Conservation (phyloP, 2,329 filamentous ascomycete species). For the Biscogniauxia marginata region DNA sequence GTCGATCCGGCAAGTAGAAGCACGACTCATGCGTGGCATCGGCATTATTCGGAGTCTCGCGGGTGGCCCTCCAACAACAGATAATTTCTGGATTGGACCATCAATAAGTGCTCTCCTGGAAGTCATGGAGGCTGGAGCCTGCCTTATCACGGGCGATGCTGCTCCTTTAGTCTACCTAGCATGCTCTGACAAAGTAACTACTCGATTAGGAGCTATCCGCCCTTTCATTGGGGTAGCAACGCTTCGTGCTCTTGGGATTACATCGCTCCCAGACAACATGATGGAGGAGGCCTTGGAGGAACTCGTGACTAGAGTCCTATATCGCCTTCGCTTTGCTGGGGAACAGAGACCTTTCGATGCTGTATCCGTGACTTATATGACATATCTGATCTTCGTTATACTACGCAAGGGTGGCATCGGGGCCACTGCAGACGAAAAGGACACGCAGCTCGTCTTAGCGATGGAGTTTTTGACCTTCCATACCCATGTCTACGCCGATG, state of each 20-base stretch:
- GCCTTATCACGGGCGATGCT: constrained; percentile 75
- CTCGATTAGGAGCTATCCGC: constrained; percentile 71
- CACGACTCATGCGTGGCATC: constrained; percentile 75
- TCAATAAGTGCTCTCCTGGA: constrained; percentile 72
- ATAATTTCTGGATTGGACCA: constrained; percentile 81
- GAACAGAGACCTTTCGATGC: constrained; percentile 94
- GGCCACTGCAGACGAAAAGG: constrained; percentile 70
- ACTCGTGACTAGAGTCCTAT: constrained; percentile 83
- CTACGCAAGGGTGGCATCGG: constrained; percentile 78
- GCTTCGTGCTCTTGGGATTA: constrained; percentile 73
- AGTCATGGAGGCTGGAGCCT: constrained; percentile 76
- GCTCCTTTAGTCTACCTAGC: constrained; percentile 77
- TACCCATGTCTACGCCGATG: constrained; percentile 73
- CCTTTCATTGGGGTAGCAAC: constrained; percentile 87
- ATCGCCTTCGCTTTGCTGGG: constrained; percentile 83
- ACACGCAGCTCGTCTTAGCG: constrained; percentile 86
- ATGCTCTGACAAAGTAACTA: constrained; percentile 72
- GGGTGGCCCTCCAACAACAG: constrained; percentile 84
- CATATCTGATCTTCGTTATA: constrained; percentile 78
- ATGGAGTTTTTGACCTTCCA: constrained; percentile 89
- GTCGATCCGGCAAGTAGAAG: constrained; percentile 67
- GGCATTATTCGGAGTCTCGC: constrained; percentile 83
- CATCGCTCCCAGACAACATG: constrained; percentile 68
- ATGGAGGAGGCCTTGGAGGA: constrained; percentile 79
- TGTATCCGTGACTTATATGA: constrained; percentile 81